Evolutionary conservation across 208 protist species (phyloP).

Genomic region (Trypanosoma scelopori): DNA sequence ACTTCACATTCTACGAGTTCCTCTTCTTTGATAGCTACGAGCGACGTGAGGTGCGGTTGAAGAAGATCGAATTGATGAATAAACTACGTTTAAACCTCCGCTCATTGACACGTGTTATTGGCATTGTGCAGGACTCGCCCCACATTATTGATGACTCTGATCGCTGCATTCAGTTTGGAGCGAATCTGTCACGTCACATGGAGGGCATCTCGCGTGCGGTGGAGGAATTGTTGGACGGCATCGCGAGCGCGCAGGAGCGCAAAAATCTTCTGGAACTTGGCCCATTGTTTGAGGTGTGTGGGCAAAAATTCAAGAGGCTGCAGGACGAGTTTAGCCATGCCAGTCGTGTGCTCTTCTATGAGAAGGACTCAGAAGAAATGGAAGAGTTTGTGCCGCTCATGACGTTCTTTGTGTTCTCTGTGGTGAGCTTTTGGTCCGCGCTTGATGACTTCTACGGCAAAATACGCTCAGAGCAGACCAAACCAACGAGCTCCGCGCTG

Average conservation of each 20-base stretch:
- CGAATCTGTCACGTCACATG: slow-evolving; percentile 56
- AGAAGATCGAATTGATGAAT: slow-evolving; percentile 56
- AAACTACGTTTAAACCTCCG: slow-evolving; percentile 70
- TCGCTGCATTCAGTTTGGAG: slow-evolving; percentile 50
- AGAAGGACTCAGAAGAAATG: slow-evolving; percentile 43
- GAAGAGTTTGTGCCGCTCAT: slow-evolving; percentile 81
- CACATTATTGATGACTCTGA: slow-evolving; percentile 63
- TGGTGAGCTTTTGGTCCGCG: slow-evolving; percentile 74
- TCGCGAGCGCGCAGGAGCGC: slow-evolving; percentile 49
- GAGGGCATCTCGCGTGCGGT: slow-evolving; percentile 49
- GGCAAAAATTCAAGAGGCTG: slow-evolving; percentile 45
- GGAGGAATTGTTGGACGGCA: slow-evolving; percentile 50
- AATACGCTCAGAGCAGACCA: slow-evolving; percentile 21
- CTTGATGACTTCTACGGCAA: slow-evolving; percentile 49
- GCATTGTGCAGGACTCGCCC: slow-evolving; percentile 66
- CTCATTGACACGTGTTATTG: slow-evolving; percentile 70
- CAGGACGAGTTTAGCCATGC: slow-evolving; percentile 69
- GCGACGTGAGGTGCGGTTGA: slow-evolving; percentile 53
- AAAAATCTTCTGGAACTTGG: slow-evolving; percentile 39
- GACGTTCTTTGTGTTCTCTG: slow-evolving; percentile 83
- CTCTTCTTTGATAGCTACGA: slow-evolving; percentile 71
- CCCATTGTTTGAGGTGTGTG: slow-evolving; percentile 51
- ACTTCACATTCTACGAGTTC: slow-evolving; percentile 64
- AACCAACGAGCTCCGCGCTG: slow-evolving; percentile 21
- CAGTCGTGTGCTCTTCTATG: slow-evolving; percentile 63